Evolutionary conservation across 2,329 filamentous ascomycete genomes (phyloP), one percentile per base, ranked within the genome.

Genomic region (Ophiocordyceps camponoti-floridani): DNA sequence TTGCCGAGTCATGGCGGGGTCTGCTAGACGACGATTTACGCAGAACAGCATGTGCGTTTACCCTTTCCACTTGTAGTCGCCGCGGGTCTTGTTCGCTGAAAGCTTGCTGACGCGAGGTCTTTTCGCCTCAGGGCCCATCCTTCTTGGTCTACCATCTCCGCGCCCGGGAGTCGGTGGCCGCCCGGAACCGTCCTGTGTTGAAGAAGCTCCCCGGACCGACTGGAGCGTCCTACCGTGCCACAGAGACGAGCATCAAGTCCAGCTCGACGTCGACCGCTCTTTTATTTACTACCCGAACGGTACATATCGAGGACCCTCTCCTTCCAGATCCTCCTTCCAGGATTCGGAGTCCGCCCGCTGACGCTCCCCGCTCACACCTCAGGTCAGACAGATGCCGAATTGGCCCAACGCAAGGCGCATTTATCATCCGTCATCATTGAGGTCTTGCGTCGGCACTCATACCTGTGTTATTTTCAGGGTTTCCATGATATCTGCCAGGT

Each of bases 401-500:
- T 93, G 46, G 69, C 76, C 42, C 60, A 61, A 40, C 81, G 83
- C 56, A 95, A 91, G 58, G 59, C 69, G 45, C 79, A 91, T 55
- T 73, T 98, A 2, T 89, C 79, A 8, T 66, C 77, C 49, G 70
- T 98, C 43, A 96, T 98, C 54, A 75, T 76, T 44, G 73, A 82
- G 50, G 77, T 93, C 13, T 73, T 98, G 41, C 81, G 93, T 44
- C 75, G 75, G 31, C 73, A 93, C 54, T 86, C 88, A 14, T 79
- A 81, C 58, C 75, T 98, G 33, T 86, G 79, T 67, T 98, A 98
- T 65, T 98, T 98, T 62, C 91, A 98, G 66, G 91, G 91, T 58
- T 98, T 93, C 60, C 91, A 98, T 62, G 91, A 98, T 65, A 96
- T 98, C 56, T 91, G 85, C 53, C 93, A 98, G 64, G 91, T 98